phyloP scores from a whole-genome alignment of 148 eudicot species.

The Rhododendron ferrugineum region DNA sequence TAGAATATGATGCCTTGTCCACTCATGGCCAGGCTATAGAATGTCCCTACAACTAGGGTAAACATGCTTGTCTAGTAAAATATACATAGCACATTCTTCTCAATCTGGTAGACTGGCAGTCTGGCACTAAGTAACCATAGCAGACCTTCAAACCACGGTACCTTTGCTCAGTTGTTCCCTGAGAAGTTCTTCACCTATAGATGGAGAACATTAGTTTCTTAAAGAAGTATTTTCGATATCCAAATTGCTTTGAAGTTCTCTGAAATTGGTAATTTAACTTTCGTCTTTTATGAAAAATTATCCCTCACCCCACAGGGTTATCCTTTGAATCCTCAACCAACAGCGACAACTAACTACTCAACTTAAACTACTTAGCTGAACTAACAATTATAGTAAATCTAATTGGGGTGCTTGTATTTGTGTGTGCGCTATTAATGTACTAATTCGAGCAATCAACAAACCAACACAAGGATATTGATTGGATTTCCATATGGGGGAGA shows the following conservation, averaged over 20 bases:
- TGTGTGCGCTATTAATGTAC: background rate
- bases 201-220: background rate
- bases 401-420: background rate
- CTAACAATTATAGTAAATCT: too few species aligned
- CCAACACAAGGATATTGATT: background rate
- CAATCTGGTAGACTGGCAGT: background rate
- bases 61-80: background rate
- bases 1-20: background rate
- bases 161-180: background rate
- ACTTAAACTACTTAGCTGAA: background rate
- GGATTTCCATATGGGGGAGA: background rate
- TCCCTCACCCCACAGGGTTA: background rate
- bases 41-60: background rate
- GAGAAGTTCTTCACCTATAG: background rate
- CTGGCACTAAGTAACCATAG: background rate
- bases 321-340: background rate
- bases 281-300: background rate
- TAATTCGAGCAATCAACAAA: background rate
- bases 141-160: background rate
- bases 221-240: background rate
- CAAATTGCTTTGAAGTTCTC: background rate
- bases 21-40: background rate
- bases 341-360: background rate
- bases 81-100: background rate
- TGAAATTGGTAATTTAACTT: background rate